phyloP scores from a whole-genome alignment of 495 filamentous ascomycete genomes.

The Neurospora sp. region DNA sequence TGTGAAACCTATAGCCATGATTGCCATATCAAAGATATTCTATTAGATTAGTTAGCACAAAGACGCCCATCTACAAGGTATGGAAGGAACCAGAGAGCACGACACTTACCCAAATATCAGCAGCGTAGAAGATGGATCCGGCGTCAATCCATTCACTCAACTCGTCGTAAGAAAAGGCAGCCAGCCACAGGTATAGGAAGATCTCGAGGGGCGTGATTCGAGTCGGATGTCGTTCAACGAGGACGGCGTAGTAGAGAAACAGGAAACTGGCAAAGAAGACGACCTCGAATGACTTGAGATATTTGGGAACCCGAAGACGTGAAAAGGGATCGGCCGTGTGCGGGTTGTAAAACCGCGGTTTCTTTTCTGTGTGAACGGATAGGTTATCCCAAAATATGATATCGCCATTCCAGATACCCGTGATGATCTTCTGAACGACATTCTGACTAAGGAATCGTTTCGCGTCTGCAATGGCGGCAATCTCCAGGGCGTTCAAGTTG shows the following conservation, averaged over 20 bases:
- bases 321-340: constrained; percentile 71
- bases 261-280: constrained; percentile 78
- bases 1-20: constrained; percentile 68
- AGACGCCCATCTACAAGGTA: neutral
- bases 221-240: constrained; percentile 47
- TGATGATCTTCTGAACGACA: constrained; percentile 77
- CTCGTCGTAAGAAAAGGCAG: constrained; percentile 82
- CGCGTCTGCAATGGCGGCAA: constrained; percentile 78
- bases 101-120: constrained; percentile 61
- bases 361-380: constrained; percentile 65
- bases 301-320: constrained; percentile 78
- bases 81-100: neutral
- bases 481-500: constrained; percentile 79
- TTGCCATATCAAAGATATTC: constrained; percentile 76
- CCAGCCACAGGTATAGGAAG: constrained; percentile 57
- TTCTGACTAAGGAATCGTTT: constrained; percentile 84
- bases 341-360: constrained; percentile 71
- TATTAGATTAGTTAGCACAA: neutral
- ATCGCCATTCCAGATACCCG: constrained; percentile 83
- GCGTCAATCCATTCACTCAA: constrained; percentile 74
- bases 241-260: constrained; percentile 71
- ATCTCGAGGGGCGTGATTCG: constrained; percentile 42
- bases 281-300: constrained; percentile 83
- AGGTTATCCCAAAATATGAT: constrained; percentile 89
- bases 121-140: constrained; percentile 72